Evolutionary conservation across 129 eudicot genomes (phyloP).

Genomic region (Pulicaria dysenterica): DNA sequence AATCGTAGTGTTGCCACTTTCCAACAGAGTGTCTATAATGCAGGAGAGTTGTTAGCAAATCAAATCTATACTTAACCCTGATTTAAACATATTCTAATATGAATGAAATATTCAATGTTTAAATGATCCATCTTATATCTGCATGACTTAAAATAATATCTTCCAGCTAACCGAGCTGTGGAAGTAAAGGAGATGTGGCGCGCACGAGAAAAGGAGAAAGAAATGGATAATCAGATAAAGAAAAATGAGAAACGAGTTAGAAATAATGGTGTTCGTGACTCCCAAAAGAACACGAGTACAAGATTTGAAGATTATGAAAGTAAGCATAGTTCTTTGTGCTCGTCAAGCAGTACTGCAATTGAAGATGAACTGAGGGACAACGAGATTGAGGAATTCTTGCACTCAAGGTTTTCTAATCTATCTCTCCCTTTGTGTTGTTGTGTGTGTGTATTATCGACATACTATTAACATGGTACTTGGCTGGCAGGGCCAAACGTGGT

Average conservation of each 20-base stretch:
- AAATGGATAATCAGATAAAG: constrained; percentile 53
- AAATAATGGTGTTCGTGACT: constrained; percentile 32
- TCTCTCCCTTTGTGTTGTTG: too few relatives aligned
- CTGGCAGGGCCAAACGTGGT: constrained; percentile 80
- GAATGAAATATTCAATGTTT: not conserved
- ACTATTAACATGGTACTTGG: too few relatives aligned
- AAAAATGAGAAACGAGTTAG: constrained; percentile 40
- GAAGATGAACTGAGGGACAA: constrained; percentile 71
- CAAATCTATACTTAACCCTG: too few relatives aligned
- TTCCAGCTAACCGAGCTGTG: constrained; percentile 73
- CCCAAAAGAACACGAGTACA: constrained; percentile 34
- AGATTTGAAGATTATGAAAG: constrained; percentile 39
- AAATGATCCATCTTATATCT: not conserved
- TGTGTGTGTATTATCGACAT: too few relatives aligned
- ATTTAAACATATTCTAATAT: not conserved
- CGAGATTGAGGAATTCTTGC: constrained; percentile 69
- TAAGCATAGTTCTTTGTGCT: constrained; percentile 29
- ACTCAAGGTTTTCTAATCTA: constrained; percentile 54
- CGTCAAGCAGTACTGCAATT: constrained; percentile 44
- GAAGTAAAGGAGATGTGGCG: constrained; percentile 97
- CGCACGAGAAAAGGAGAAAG: constrained; percentile 70
- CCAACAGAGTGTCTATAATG: too few relatives aligned
- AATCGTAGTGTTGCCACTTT: too few relatives aligned
- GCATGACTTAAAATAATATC: not conserved
- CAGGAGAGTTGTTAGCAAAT: too few relatives aligned